Evolutionary conservation across 2,329 filamentous ascomycete genomes (phyloP).

Genomic region (Ophiocordyceps australis): DNA sequence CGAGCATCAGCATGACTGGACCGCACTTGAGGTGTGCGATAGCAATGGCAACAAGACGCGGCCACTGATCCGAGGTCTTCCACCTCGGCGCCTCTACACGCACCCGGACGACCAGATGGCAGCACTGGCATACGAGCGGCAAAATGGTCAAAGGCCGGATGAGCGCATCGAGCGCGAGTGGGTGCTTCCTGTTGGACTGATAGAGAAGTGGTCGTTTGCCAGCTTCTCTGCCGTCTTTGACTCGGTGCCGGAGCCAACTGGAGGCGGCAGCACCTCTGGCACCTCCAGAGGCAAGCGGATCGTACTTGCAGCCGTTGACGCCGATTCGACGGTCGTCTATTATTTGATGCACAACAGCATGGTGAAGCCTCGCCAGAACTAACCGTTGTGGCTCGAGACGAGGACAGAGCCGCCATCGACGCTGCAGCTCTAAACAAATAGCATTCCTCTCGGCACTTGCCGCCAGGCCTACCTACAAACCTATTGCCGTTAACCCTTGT

Average conservation of each 20-base stretch:
- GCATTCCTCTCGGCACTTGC: too few species aligned
- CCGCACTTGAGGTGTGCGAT: conserved; percentile 35
- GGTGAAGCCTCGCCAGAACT: conserved; percentile 74
- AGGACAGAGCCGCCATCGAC: too few species aligned
- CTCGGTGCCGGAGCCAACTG: conserved; percentile 24
- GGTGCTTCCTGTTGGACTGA: conserved; percentile 56
- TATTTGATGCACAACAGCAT: conserved; percentile 77
- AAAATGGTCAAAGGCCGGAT: conserved; percentile 21
- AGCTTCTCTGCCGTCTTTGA: conserved; percentile 55
- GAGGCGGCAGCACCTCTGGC: too few species aligned
- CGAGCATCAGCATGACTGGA: conserved; percentile 61
- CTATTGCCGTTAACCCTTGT: too few species aligned
- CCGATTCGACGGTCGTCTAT: conserved; percentile 71
- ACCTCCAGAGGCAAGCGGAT: conserved; percentile 49
- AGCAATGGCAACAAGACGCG: conserved; percentile 25
- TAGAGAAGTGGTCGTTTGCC: conserved; percentile 53
- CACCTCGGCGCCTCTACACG: conserved; percentile 55
- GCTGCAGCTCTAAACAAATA: too few species aligned
- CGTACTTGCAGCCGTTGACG: conserved; percentile 56
- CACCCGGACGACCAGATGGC: conserved; percentile 72
- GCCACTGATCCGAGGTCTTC: conserved; percentile 53
- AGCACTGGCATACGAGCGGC: conserved; percentile 42
- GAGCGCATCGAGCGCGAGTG: conserved; percentile 49
- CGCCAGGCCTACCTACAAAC: too few species aligned
- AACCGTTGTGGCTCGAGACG: conserved; percentile 10